phyloP scores from a whole-genome alignment of 345 rosid species.

The Gossypium mustelinum region DNA sequence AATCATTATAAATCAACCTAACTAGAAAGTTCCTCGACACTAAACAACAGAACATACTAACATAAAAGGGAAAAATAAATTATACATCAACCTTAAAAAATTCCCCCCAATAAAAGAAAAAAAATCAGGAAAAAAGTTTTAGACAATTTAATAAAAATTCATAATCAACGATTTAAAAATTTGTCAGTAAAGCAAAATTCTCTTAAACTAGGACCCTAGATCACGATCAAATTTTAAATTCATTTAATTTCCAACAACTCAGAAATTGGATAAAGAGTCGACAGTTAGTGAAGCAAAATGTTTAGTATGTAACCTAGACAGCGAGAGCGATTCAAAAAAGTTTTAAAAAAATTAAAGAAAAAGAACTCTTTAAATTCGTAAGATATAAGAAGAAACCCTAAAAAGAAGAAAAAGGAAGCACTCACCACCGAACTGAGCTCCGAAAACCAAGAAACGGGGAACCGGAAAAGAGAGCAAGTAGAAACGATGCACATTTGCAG shows the following conservation, averaged over 20 bases:
- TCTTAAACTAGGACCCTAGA: not conserved
- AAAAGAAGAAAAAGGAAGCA: not conserved
- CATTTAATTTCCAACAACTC: slow-evolving; percentile 13
- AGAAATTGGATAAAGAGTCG: not conserved
- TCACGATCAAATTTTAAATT: slow-evolving; percentile 10
- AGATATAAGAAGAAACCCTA: not conserved
- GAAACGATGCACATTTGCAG: slow-evolving; percentile 40
- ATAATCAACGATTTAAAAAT: not conserved
- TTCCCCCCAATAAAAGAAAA: not conserved
- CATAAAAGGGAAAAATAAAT: not conserved
- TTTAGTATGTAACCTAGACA: slow-evolving; percentile 4
- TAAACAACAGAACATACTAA: slow-evolving; percentile 28
- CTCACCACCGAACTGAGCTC: slow-evolving; percentile 40
- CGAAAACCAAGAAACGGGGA: slow-evolving; percentile 16
- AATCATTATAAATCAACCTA: slow-evolving; percentile 43
- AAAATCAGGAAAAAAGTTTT: not conserved
- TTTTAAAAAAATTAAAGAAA: not conserved
- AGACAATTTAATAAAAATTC: not conserved
- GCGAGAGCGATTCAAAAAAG: slow-evolving; percentile 17
- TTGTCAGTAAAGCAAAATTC: not conserved
- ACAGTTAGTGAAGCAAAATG: not conserved
- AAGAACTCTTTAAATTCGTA: slow-evolving; percentile 11
- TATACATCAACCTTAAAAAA: not conserved
- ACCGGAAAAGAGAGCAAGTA: slow-evolving; percentile 9
- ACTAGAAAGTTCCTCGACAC: slow-evolving; percentile 20